These are phyloP conservation scores for Termitomyces sp. DNA, from an alignment of 768 basidiomycete species.

Conservation along the genomic window DNA sequence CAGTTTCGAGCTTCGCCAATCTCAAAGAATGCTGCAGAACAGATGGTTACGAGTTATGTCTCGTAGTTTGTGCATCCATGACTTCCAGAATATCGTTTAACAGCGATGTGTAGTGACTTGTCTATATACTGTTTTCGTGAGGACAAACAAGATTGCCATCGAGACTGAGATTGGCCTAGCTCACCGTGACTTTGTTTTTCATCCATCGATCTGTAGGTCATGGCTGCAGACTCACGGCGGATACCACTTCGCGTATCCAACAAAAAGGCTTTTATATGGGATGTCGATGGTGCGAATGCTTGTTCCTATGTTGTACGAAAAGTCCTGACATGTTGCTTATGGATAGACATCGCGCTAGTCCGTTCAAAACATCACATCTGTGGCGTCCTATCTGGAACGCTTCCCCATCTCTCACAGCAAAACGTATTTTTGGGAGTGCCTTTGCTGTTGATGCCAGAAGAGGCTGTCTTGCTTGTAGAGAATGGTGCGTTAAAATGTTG, in stretches of 20 bases:
- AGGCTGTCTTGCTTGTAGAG: conserved; percentile 81
- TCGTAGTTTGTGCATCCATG: neutral
- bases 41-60: neutral
- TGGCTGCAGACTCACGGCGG: conserved; percentile 21
- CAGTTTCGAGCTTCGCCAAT: neutral
- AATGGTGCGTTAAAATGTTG: conserved; percentile 47
- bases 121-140: neutral
- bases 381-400: conserved; percentile 82
- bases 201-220: conserved; percentile 2
- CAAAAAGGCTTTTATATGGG: conserved; percentile 83
- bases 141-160: neutral
- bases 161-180: too few relatives aligned
- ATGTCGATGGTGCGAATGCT: conserved; percentile 58
- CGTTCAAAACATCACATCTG: conserved; percentile 80
- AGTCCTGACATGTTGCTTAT: conserved; percentile 11
- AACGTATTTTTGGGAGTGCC: conserved; percentile 96
- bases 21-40: neutral
- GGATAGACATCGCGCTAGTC: conserved; percentile 70
- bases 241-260: conserved; percentile 73
- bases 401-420: conserved; percentile 93
- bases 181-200: neutral
- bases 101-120: neutral
- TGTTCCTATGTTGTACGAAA: neutral
- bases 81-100: neutral
- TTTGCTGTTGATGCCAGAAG: conserved; percentile 83